Percentiles rank a stretch among this genome's conserved stretches.
Evolutionary conservation across 768 basidiomycete species (phyloP).

Genomic region (Lactarius psammicola): DNA sequence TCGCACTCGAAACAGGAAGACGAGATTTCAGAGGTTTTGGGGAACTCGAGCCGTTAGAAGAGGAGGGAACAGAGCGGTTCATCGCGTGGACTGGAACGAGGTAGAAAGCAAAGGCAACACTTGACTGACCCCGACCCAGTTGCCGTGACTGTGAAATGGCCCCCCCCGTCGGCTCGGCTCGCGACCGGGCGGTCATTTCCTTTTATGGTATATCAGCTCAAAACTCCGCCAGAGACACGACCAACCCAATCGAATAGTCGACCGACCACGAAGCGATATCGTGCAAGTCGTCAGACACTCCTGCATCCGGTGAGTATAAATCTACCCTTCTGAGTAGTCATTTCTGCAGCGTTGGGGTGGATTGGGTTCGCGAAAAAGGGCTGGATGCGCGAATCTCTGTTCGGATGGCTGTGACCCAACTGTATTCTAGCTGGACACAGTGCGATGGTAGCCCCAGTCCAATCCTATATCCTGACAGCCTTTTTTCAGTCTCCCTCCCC

Average conservation of each 20-base stretch:
- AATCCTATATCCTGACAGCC: neutral
- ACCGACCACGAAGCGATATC: constrained; percentile 1
- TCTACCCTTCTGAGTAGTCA: neutral
- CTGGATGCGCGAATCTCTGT: constrained; percentile 36
- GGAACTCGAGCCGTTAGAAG: constrained; percentile 2
- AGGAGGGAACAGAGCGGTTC: constrained; percentile 8
- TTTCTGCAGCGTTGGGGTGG: constrained; percentile 10
- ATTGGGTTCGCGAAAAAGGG: constrained; percentile 24
- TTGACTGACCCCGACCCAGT: no score
- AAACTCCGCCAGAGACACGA: constrained; percentile 10
- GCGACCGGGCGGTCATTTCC: neutral
- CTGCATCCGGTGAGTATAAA: constrained; percentile 10
- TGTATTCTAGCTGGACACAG: constrained; percentile 36
- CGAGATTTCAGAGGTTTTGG: constrained; percentile 19
- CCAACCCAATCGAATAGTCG: neutral
- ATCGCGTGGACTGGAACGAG: neutral
- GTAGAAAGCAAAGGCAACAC: neutral
- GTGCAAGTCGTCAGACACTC: neutral
- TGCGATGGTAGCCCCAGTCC: constrained; percentile 40
- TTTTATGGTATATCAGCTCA: neutral
- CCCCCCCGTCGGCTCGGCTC: neutral
- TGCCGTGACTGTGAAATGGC: neutral
- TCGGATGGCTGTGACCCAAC: constrained; percentile 34
- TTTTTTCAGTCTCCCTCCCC: constrained; percentile 36
- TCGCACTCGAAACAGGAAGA: constrained; percentile 5